These are phyloP conservation scores for Stellera chamaejasme DNA, from an alignment of 345 rosid species.

Conservation along the genomic window DNA sequence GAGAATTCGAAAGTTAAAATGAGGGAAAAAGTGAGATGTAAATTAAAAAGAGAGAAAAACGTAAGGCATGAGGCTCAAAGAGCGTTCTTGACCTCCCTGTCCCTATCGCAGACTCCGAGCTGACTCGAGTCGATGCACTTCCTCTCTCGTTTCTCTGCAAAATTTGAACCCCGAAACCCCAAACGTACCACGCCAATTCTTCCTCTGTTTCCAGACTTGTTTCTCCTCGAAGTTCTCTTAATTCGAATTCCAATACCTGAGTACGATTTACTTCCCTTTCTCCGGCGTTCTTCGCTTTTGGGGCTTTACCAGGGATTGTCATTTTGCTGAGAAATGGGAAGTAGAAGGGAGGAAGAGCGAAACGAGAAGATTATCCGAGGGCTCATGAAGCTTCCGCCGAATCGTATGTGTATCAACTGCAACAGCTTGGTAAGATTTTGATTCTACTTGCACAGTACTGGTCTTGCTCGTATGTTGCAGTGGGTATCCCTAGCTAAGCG, in stretches of 20 bases:
- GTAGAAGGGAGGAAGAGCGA: conserved; percentile 86
- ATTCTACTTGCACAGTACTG: background rate
- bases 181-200: background rate
- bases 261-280: no score
- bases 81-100: conserved; percentile 20
- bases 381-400: conserved; percentile 95
- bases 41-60: background rate
- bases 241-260: background rate
- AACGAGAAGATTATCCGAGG: conserved; percentile 96
- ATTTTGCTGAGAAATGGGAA: conserved; percentile 49
- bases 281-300: background rate
- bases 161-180: conserved; percentile 10
- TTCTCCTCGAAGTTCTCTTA: background rate
- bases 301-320: conserved; percentile 10
- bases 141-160: background rate
- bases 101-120: conserved; percentile 5
- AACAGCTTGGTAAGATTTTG: conserved; percentile 58
- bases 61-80: conserved; percentile 5
- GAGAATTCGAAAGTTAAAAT: background rate
- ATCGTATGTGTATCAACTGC: conserved; percentile 97
- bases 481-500: background rate
- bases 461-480: background rate
- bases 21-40: background rate
- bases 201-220: background rate
- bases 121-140: conserved; percentile 1